Percentiles rank a stretch among this genome's conserved stretches.
phyloP scores from a whole-genome alignment of 2,329 filamentous ascomycete genomes.

The Monosporascus cannonballus region DNA sequence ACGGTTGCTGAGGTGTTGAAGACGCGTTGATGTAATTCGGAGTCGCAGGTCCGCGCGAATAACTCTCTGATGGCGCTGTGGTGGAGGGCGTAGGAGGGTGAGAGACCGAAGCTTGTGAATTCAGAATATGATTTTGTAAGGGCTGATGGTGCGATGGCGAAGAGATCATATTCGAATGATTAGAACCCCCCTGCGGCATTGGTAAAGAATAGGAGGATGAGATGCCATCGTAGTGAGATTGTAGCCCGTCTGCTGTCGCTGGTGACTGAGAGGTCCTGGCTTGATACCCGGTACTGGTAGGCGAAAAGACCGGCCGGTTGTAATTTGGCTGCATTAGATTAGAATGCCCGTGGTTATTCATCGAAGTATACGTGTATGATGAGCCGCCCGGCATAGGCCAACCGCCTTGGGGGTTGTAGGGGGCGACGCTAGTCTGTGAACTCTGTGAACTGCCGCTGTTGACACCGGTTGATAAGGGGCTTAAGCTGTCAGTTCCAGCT shows the following conservation, averaged over 20 bases:
- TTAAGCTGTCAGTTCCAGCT: slow-evolving; percentile 51
- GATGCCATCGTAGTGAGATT: slow-evolving; percentile 63
- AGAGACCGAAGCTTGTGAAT: slow-evolving; percentile 38
- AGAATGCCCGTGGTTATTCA: slow-evolving; percentile 45
- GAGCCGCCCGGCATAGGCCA: slow-evolving; percentile 52
- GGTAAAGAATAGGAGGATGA: slow-evolving; percentile 59
- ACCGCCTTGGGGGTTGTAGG: slow-evolving; percentile 51
- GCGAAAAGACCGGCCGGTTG: slow-evolving; percentile 25
- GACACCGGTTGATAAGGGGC: slow-evolving; percentile 54
- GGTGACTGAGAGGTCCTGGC: slow-evolving; percentile 53
- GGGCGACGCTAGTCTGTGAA: slow-evolving; percentile 45
- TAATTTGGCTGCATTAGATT: slow-evolving; percentile 39
- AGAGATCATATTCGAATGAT: slow-evolving; percentile 25
- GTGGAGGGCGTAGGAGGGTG: slow-evolving; percentile 47
- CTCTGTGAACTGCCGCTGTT: slow-evolving; percentile 54
- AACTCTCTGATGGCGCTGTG: slow-evolving; percentile 54
- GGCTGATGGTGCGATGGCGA: slow-evolving; percentile 26
- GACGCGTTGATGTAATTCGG: slow-evolving; percentile 54
- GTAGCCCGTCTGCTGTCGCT: slow-evolving; percentile 52
- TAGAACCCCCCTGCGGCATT: slow-evolving; percentile 44
- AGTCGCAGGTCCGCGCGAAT: slow-evolving; percentile 50
- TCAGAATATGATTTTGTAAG: slow-evolving; percentile 38
- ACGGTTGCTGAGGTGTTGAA: slow-evolving; percentile 39
- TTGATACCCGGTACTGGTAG: slow-evolving; percentile 33
- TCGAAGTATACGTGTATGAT: slow-evolving; percentile 50